Evolutionary conservation across 768 basidiomycete genomes (phyloP), one percentile per base, ranked within the genome.

Genomic region (Tremella fuciformis): DNA sequence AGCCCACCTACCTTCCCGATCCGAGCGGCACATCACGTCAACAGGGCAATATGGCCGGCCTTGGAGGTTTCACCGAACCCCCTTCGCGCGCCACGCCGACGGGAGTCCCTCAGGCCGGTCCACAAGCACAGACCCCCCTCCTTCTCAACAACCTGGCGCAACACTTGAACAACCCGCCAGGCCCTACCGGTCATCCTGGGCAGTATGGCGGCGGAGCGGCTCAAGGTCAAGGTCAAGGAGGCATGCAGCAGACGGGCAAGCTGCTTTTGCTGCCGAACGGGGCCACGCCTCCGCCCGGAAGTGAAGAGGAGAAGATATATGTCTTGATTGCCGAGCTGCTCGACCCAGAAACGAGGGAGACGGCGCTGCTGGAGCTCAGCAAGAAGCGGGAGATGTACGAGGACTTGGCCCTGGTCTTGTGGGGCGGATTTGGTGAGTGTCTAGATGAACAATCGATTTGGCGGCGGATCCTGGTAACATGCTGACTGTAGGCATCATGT

Each of bases 371-470:
- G 54, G 96, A 99, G 79, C 81, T 99, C 70, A 94, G 91, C 80
- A 98, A 99, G 83, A 98, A 97, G 81, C 82, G 96, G 63, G 96
- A 98, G 79, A 93, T 98, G 78, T 98, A 94, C 74, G 96, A 99
- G 75, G 93, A 99, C 78, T 85, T 99, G 47, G 96, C 96, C 1
- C 83, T 98, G 42, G 89, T 99, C 22, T 82, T 99, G 7, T 99
- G 96, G 96, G 93, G 98, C 71, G 92, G 92, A 1, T 99, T 97
- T 71, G 94, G 94, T 94, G 65, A 57, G 80, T 75, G 18, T 13
- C 9, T 48, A 18, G 29, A 34, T 4, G 29, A 34, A 34, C 29
- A 6, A 4, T 6, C 29, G 29, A 15, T 6, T 46, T 4, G 15
- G 42, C n/a, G 42, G 16, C 22, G 42, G 16, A 15, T 6, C 22